Base-by-base conservation (phyloP, 129 eudicot genomes). In the Solidago caesia region DNA sequence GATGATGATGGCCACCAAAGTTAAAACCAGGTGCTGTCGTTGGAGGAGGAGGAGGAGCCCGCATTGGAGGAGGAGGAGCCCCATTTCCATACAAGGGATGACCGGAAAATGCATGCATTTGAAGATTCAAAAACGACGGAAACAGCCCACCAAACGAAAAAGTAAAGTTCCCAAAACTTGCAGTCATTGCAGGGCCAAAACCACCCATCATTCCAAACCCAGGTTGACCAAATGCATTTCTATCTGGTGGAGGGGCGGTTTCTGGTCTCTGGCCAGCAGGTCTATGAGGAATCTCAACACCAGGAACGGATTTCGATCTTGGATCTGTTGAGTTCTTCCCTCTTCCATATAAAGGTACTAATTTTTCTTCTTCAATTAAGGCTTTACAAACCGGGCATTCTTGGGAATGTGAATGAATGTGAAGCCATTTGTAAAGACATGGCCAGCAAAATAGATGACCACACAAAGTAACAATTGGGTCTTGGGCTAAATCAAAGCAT, bases 391-490 rank as follows among this genome's bases (percentile, higher is more conserved):
- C 94, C 0, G 97, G 96, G 71, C 96, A 90, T 80, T 90, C 96
- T 27, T 85, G 90, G 9, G 83, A 88, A 12, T 75, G 93, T 4
- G 97, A 91, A 75, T 91, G 97, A 45, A 84, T 77, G 69, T 86
- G 90, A 52, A 88, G 92, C 97, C 97, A 91, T 64, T 84, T 91
- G 84, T 91, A 91, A 44, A 91, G 86, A 27, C 97, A 91, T 27
- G 97, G 97, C 97, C 97, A 91, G 75, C 97, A 91, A 78, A 78
- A 91, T 44, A 91, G 96, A 60, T 91, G 97, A 64, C 97, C 97
- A 41, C 97, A 91, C 25, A 86, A 85, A 0, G 97, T 91, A 7
- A 91, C 87, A 25, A 91, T 88, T 1, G 97, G 97, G 53, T 91
- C 97, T 74, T 88, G 97, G 1, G 97, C 97, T 66, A 88, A 84